Evolutionary conservation across 2,329 filamentous ascomycete genomes (phyloP).

Genomic region (Penicillium glabrum): DNA sequence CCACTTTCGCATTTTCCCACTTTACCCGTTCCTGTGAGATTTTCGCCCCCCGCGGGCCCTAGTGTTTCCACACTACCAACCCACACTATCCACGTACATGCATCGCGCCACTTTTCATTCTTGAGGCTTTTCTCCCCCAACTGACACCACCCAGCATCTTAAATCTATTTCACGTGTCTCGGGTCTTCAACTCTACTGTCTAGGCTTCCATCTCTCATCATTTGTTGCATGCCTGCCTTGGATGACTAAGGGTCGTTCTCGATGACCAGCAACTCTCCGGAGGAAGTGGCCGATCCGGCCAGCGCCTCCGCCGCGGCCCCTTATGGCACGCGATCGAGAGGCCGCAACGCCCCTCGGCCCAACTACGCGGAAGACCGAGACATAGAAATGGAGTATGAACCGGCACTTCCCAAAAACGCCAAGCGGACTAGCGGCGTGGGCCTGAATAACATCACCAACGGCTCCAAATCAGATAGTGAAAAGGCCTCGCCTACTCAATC

Average conservation of each 20-base stretch:
- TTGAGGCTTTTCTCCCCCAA: constrained; percentile 10
- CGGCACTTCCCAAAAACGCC: constrained; percentile 31
- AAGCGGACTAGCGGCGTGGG: constrained; percentile 31
- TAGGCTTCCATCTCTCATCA: neutral
- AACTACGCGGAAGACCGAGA: constrained; percentile 97
- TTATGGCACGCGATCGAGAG: constrained; percentile 93
- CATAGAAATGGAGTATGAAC: constrained; percentile 84
- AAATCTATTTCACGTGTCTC: neutral
- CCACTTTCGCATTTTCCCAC: constrained; percentile 12
- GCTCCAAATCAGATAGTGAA: constrained; percentile 38
- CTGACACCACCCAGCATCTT: constrained; percentile 13
- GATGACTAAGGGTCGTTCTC: constrained; percentile 42
- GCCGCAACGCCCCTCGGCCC: constrained; percentile 76
- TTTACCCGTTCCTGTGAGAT: constrained; percentile 22
- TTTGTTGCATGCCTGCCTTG: constrained; percentile 20
- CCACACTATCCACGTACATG: constrained; percentile 19
- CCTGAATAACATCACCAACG: constrained; percentile 28
- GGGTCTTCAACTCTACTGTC: neutral
- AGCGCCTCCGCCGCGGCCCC: constrained; percentile 58
- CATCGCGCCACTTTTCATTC: constrained; percentile 16
- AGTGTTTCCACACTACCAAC: constrained; percentile 19
- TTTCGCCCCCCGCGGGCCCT: constrained; percentile 18
- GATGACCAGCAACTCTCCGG: constrained; percentile 47
- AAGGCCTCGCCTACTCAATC: constrained; percentile 40
- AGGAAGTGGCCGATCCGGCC: constrained; percentile 38